These are phyloP conservation scores for Elasticomyces elasticus DNA, from an alignment of 495 filamentous ascomycete genomes.

Conservation along the genomic window DNA sequence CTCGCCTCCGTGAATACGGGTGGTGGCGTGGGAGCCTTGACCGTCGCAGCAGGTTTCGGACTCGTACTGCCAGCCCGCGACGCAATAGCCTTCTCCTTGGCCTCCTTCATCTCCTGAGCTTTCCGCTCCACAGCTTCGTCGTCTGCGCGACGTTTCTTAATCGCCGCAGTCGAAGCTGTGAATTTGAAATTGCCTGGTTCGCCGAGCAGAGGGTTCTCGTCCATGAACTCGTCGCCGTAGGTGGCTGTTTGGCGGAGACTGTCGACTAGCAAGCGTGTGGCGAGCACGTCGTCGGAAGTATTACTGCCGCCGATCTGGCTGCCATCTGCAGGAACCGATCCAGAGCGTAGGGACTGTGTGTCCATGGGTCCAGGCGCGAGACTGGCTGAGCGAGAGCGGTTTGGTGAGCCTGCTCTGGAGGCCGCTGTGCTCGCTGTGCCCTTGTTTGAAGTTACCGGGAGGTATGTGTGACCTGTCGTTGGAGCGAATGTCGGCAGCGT, in stretches of 20 bases:
- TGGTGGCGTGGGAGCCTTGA: conserved; percentile 3
- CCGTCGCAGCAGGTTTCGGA: conserved; percentile 5
- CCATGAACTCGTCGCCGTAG: conserved; percentile 60
- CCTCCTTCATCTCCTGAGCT: conserved; percentile 13
- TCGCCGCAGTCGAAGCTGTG: conserved; percentile 43
- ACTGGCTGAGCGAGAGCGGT: conserved; percentile 12
- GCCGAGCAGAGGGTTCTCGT: conserved; percentile 80
- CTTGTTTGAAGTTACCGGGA: conserved; percentile 36
- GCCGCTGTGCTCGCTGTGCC: conserved; percentile 1
- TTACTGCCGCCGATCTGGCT: neutral
- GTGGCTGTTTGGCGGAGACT: conserved; percentile 20
- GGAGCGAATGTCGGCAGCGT: conserved; percentile 63
- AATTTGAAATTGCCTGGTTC: conserved; percentile 80
- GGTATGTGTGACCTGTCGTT: conserved; percentile 63
- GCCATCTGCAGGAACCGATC: conserved; percentile 1
- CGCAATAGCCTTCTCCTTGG: neutral
- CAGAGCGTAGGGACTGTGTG: conserved; percentile 15
- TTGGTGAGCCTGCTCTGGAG: conserved; percentile 45
- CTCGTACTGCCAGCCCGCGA: conserved; percentile 6
- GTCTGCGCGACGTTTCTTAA: conserved; percentile 29
- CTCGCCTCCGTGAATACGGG: conserved; percentile 11
- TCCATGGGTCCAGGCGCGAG: conserved; percentile 9
- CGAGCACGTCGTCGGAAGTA: neutral
- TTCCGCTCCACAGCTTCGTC: conserved; percentile 17
- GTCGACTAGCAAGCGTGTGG: conserved; percentile 22